Percentiles rank a stretch among this genome's conserved stretches.
Evolutionary conservation across 75 land plant species (phyloP).

Genomic region (Selaginella moellendorffii): DNA sequence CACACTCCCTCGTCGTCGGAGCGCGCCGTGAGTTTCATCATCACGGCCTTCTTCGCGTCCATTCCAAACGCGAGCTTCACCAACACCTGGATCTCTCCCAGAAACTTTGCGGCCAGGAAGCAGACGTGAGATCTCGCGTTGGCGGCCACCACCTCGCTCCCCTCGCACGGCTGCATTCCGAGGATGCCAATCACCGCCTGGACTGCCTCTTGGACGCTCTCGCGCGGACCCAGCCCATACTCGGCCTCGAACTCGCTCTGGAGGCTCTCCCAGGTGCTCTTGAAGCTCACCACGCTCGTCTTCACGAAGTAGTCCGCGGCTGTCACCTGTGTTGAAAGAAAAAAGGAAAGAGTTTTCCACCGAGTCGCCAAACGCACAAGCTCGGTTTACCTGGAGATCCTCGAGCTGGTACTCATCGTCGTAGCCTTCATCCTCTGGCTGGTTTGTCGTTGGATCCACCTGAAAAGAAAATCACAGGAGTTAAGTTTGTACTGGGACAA

Average conservation of each 20-base stretch:
- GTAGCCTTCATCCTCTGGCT: constrained; percentile 85
- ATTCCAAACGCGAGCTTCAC: constrained; percentile 81
- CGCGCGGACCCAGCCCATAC: constrained; percentile 85
- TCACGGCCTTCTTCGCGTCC: constrained; percentile 54
- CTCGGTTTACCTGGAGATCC: constrained; percentile 67
- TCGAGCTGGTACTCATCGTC: constrained; percentile 95
- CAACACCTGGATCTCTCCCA: constrained; percentile 74
- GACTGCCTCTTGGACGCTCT: constrained; percentile 75
- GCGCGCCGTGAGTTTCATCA: constrained; percentile 91
- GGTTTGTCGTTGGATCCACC: constrained; percentile 82
- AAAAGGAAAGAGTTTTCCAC: not conserved
- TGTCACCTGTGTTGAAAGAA: constrained; percentile 19
- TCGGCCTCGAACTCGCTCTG: constrained; percentile 73
- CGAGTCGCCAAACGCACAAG: too few relatives aligned
- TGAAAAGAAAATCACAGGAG: constrained; percentile 11
- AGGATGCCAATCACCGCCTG: constrained; percentile 63
- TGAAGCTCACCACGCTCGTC: constrained; percentile 70
- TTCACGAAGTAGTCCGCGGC: constrained; percentile 85
- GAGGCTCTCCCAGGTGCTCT: constrained; percentile 82
- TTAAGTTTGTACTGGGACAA: not conserved
- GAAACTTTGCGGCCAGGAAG: constrained; percentile 62
- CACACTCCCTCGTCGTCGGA: constrained; percentile 63
- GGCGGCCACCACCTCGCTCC: constrained; percentile 67
- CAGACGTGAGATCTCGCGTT: constrained; percentile 86
- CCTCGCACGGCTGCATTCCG: constrained; percentile 98